A percentile compares a stretch with the other conserved stretches of the same genome.
Conservation (phyloP, 495 filamentous ascomycete genomes). For the Collariella sp. region DNA sequence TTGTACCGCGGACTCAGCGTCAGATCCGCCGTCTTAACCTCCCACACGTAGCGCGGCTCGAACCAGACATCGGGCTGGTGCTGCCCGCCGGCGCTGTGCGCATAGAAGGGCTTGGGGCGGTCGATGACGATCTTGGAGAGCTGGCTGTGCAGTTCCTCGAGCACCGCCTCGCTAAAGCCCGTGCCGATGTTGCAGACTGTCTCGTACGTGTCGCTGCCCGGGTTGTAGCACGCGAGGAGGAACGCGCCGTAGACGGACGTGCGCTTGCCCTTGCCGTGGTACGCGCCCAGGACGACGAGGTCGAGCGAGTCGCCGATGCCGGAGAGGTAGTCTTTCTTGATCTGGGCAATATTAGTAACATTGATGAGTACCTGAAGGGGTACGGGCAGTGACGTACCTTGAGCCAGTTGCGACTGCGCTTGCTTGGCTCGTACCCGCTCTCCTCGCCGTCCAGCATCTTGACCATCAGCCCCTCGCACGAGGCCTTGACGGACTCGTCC, state of each 20-base stretch:
- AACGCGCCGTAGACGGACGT: conserved; percentile 94
- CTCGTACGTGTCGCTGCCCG: conserved; percentile 68
- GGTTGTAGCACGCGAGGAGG: conserved; percentile 87
- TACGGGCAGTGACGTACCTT: conserved; percentile 53
- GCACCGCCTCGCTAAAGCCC: conserved; percentile 80
- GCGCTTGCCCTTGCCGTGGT: conserved; percentile 89
- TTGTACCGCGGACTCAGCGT: conserved; percentile 89
- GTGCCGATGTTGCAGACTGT: conserved; percentile 98
- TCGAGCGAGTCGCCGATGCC: conserved; percentile 94
- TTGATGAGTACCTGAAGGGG: not conserved
- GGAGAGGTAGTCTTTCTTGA: conserved; percentile 95
- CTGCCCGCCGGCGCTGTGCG: conserved; percentile 71
- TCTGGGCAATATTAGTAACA: conserved; percentile 37
- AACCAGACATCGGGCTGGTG: conserved; percentile 99
- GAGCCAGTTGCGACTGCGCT: conserved; percentile 93
- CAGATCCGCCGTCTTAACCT: conserved; percentile 93
- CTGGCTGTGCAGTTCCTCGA: conserved; percentile 70
- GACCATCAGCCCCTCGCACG: conserved; percentile 96
- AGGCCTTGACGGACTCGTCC: conserved; percentile 87
- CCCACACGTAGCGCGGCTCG: conserved; percentile 89
- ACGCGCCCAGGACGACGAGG: conserved; percentile 90
- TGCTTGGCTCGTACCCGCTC: conserved; percentile 89
- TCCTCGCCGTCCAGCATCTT: conserved; percentile 94
- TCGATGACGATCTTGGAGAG: conserved; percentile 71
- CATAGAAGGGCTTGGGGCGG: conserved; percentile 86